Percentiles rank a stretch among this genome's conserved stretches.
Conservation (phyloP, 2,329 filamentous ascomycete species). For the Aureobasidium melanogenum region DNA sequence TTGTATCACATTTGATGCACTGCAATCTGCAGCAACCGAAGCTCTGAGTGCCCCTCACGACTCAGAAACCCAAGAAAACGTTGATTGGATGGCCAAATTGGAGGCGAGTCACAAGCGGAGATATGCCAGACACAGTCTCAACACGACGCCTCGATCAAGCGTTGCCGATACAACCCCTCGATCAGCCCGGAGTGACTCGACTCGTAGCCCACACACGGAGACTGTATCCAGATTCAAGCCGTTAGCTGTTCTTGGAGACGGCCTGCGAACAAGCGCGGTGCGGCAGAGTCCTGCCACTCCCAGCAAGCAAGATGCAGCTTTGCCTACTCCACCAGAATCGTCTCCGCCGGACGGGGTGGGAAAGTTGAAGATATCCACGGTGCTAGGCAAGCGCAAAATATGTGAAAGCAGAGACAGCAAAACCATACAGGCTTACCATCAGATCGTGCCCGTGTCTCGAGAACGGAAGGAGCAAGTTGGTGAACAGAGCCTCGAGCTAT, state of each 20-base stretch:
- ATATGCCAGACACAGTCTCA: conserved; percentile 20
- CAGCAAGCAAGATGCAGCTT: neutral
- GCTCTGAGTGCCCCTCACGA: conserved; percentile 43
- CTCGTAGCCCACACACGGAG: neutral
- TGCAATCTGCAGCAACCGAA: conserved; percentile 57
- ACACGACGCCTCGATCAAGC: conserved; percentile 17
- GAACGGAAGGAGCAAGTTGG: neutral
- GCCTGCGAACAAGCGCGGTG: neutral
- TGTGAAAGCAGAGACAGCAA: neutral
- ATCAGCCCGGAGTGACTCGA: neutral
- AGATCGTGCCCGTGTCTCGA: no score
- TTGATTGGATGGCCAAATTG: conserved; percentile 53
- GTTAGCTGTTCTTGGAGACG: neutral
- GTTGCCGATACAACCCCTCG: neutral
- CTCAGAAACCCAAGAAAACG: conserved; percentile 52
- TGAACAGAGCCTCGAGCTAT: neutral
- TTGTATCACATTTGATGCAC: conserved; percentile 57
- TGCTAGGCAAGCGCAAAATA: neutral
- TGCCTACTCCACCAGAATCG: conserved; percentile 8
- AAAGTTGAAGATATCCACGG: neutral
- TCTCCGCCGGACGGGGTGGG: neutral
- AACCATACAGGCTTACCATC: neutral
- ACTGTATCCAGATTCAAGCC: neutral
- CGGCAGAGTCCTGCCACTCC: neutral
- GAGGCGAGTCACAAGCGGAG: conserved; percentile 31